Evolutionary conservation across 2,329 filamentous ascomycete species (phyloP).

Genomic region (Penicillium sp.): DNA sequence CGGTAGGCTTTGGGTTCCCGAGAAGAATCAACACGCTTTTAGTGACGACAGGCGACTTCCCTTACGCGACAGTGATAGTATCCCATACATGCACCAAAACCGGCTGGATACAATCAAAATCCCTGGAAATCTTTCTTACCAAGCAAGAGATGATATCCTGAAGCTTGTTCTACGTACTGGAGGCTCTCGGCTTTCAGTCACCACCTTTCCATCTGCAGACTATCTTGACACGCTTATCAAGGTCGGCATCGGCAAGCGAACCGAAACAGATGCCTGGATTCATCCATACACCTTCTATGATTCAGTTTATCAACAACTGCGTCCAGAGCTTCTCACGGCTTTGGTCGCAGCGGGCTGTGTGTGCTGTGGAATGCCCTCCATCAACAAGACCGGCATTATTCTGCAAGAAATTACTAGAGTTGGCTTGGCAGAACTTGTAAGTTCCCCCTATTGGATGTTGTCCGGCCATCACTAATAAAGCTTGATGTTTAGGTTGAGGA

Average conservation of each 20-base stretch:
- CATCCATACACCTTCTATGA: constrained; percentile 26
- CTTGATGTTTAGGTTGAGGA: constrained; percentile 20
- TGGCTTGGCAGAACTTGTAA: constrained; percentile 19
- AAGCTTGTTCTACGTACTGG: constrained; percentile 22
- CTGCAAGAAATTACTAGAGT: constrained; percentile 26
- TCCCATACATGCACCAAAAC: constrained; percentile 15
- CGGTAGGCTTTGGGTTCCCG: constrained; percentile 23
- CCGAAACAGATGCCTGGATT: constrained; percentile 26
- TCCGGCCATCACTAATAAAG: background rate
- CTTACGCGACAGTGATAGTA: constrained; percentile 23
- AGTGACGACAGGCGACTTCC: constrained; percentile 25
- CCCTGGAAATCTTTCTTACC: constrained; percentile 17
- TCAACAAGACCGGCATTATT: constrained; percentile 25
- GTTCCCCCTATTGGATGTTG: background rate
- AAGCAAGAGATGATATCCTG: constrained; percentile 24
- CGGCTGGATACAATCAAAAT: constrained; percentile 22
- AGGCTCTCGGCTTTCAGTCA: constrained; percentile 22
- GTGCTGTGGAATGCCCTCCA: constrained; percentile 25
- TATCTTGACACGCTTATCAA: constrained; percentile 29
- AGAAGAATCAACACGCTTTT: constrained; percentile 27
- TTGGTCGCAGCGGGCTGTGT: constrained; percentile 26
- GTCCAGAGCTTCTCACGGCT: constrained; percentile 20
- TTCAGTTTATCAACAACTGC: constrained; percentile 18
- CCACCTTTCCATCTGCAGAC: constrained; percentile 25
- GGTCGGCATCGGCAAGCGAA: constrained; percentile 25